Conservation (phyloP, 805 yeast genomes). For the Kregervanrija fluxuum region DNA sequence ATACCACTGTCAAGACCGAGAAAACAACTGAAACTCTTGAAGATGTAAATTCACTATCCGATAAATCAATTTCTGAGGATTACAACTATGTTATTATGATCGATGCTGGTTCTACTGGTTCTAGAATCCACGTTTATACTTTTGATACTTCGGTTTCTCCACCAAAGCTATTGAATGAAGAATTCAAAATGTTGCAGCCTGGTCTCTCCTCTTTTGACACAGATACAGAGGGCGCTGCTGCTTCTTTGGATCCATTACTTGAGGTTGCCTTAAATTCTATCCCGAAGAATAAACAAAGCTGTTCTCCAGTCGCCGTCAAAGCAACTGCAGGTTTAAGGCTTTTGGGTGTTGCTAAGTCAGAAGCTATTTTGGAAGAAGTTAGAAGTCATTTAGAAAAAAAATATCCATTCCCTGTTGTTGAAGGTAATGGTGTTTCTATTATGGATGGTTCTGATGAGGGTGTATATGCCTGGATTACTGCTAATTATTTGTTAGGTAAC, state of each 20-base stretch:
- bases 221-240: conserved; percentile 80
- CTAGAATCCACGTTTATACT: conserved; percentile 89
- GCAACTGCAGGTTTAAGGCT: conserved; percentile 96
- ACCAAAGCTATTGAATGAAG: conserved; percentile 73
- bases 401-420: conserved; percentile 89
- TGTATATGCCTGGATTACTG: conserved; percentile 97
- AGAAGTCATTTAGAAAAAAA: conserved; percentile 65
- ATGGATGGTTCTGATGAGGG: conserved; percentile 98
- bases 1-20: too few relatives aligned
- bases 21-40: too few relatives aligned
- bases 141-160: conserved; percentile 83
- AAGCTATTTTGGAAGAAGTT: conserved; percentile 68
- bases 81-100: conserved; percentile 82
- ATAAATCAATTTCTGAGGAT: conserved; percentile 5
- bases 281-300: conserved; percentile 63
- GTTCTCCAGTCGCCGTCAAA: conserved; percentile 93
- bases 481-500: conserved; percentile 88
- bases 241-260: conserved; percentile 78
- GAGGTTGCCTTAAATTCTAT: conserved; percentile 67
- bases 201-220: conserved; percentile 83
- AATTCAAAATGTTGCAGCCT: conserved; percentile 83
- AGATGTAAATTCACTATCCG: too few relatives aligned
- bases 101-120: conserved; percentile 98
- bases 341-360: conserved; percentile 69
- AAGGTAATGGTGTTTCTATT: conserved; percentile 78